phyloP scores from a whole-genome alignment of 2,329 filamentous ascomycete species.

The Phyllosticta citrichinensis region DNA sequence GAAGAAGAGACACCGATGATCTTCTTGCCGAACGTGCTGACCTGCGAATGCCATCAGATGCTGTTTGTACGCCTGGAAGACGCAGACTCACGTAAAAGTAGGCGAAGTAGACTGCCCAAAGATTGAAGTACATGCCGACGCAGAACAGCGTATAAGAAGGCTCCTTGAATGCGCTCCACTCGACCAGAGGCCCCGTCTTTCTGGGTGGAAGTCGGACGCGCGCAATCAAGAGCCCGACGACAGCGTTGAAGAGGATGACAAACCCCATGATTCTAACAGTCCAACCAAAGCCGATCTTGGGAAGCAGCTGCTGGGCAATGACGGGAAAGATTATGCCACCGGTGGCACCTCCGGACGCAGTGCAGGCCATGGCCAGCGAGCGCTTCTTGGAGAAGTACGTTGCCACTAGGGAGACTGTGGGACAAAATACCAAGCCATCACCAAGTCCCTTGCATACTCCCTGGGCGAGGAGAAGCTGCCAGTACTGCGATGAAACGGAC shows the following conservation, averaged over 20 bases:
- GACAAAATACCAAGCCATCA: slow-evolving; percentile 32
- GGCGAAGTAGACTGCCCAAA: slow-evolving; percentile 43
- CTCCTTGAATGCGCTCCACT: slow-evolving; percentile 48
- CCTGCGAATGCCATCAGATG: background rate
- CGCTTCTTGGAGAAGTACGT: slow-evolving; percentile 27
- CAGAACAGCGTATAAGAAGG: slow-evolving; percentile 40
- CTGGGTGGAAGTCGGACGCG: slow-evolving; percentile 37
- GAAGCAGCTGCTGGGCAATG: slow-evolving; percentile 13
- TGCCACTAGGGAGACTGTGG: slow-evolving; percentile 25
- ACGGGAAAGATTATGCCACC: slow-evolving; percentile 16
- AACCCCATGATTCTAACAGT: slow-evolving; percentile 29
- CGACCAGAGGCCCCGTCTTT: slow-evolving; percentile 38
- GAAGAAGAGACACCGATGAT: slow-evolving; percentile 30
- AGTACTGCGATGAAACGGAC: slow-evolving; percentile 32
- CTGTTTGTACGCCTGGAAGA: background rate
- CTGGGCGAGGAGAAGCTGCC: slow-evolving; percentile 41
- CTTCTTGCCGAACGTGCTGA: slow-evolving; percentile 11
- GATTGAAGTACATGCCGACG: slow-evolving; percentile 33
- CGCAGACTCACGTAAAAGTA: slow-evolving; percentile 45
- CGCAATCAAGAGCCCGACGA: slow-evolving; percentile 24
- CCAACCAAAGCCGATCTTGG: slow-evolving; percentile 15
- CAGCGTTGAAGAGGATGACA: slow-evolving; percentile 26
- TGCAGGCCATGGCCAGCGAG: slow-evolving; percentile 23
- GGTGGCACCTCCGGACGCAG: slow-evolving; percentile 12
- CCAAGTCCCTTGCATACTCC: slow-evolving; percentile 39